phyloP scores from a whole-genome alignment of 176 grass and related monocot species.

The Olyra latifolia region DNA sequence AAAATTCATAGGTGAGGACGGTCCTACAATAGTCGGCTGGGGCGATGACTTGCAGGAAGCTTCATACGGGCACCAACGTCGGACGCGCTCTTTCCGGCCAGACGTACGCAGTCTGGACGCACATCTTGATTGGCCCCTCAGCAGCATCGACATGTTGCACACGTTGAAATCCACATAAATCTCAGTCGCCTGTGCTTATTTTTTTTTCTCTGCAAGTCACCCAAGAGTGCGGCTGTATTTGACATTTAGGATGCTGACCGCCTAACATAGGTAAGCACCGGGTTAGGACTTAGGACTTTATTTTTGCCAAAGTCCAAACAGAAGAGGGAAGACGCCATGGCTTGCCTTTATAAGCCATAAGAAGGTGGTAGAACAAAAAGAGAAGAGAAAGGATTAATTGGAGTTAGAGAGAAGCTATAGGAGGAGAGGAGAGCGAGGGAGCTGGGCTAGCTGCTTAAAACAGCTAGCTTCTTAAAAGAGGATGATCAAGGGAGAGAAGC shows the following conservation, averaged over 20 bases:
- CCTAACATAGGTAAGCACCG: conserved; percentile 58
- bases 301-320: conserved; percentile 61
- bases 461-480: conserved; percentile 7
- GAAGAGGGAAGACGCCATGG: conserved; percentile 31
- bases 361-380: background rate
- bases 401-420: conserved; percentile 2
- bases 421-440: conserved; percentile 6
- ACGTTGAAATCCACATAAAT: conserved; percentile 70
- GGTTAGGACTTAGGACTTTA: conserved; percentile 40
- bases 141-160: conserved; percentile 60
- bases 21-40: conserved; percentile 14
- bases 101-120: conserved; percentile 32
- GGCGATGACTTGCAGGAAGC: conserved; percentile 29
- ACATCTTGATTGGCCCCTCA: conserved; percentile 22
- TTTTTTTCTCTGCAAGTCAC: conserved; percentile 39
- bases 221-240: conserved; percentile 56
- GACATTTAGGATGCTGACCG: conserved; percentile 64
- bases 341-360: conserved; percentile 49
- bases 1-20: conserved; percentile 16
- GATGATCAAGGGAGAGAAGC: conserved; percentile 41
- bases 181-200: conserved; percentile 20
- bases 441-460: background rate
- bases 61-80: conserved; percentile 29
- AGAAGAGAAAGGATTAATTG: conserved; percentile 15
- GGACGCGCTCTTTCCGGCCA: conserved; percentile 14